Evolutionary conservation across 306 rosid genomes (phyloP), one percentile per base, ranked within the genome.

Genomic region (Cucumis hystrix): DNA sequence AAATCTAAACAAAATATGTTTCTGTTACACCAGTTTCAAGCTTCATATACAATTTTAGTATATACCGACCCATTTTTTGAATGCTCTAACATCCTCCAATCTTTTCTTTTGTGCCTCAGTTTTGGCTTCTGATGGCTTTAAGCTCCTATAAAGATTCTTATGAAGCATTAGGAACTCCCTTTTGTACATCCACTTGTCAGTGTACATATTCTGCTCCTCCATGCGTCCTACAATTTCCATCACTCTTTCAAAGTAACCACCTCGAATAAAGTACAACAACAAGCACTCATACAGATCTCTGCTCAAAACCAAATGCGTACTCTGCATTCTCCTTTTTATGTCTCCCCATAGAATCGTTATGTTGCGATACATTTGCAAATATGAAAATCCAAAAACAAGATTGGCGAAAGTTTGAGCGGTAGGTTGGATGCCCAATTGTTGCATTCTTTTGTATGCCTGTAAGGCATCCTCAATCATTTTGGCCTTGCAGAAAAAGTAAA

Each of bases 201-300:
- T 52, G 77, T 70, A 90, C 88, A 87, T 89, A 59, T 82, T 83
- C 78, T 59, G 77, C 76, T 85, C 81, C 84, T 73, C 87, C 97
- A 92, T 92, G 71, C 84, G 68, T 37, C 82, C 85, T 79, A 79
- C 74, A 74, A 92, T 88, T 88, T 95, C 98, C 97, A 89, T 87
- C 80, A 86, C 92, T 86, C 96, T 90, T 89, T 95, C 98, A 82
- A 95, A 95, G 82, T 92, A 92, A 82, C 97, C 97, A 56, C 97
- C 97, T 75, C 13, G 86, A 80, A 92, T 83, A 77, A 92, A 95
- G 80, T 83, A 80, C 77, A 92, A 79, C 61, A 92, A 78, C 79
- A 95, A 82, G 79, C 80, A 85, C 87, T 95, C 97, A 12, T 66
- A 92, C 5, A 92, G 77, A 85, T 95, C 97, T 79, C 89, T 81